Evolutionary conservation across 129 eudicot genomes (phyloP), one percentile per base, ranked within the genome.

Genomic region (Rutidosis leptorrhynchoides): DNA sequence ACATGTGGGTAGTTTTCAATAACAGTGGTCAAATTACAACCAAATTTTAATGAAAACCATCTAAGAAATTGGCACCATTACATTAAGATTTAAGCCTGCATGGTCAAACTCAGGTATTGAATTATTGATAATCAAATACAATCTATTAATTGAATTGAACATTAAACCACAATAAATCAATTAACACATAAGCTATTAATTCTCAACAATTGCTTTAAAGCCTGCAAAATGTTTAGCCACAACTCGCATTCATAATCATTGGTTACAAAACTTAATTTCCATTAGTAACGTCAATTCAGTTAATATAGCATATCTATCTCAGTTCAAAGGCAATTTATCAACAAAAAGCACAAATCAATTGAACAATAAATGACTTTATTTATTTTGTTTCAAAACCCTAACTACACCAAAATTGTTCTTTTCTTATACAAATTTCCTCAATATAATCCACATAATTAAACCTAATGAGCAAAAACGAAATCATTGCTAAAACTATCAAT

Each of bases 401-500:
- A 9, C 79, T 75, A 62, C 73, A 65, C 17, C 28, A 74, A 74
- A 74, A 66, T 27, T 58, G 53, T 65, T 30, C 53, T 43, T 67
- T 37, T 74, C 62, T 23, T 65, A 3, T 58, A 58, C 62, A 74
- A 12, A 74, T 40, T 26, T 14, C 63, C 63, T 15, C 35, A 11
- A 35, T 7, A 28, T 10, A 7, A 52, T n/a, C 63, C 27, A 60
- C 63, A 54, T 15, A 69, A 40, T 35, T 12, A 1, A 35, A 35
- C 42, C 69, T 65, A 83, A 68, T 79, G 82, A 22, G 80, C 83
- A 69, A 80, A 63, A 51, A 80, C 45, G 7, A 77, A 61, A 72
- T 72, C 83, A 37, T 11, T 14, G 69, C 73, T 61, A 65, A 84
- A 75, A 51, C 62, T 57, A 68, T 78, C 90, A n/a, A 84, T 66